A percentile compares a stretch with the other conserved stretches of the same genome.
phyloP scores from a whole-genome alignment of 495 filamentous ascomycete species.

The Mycothermus thermophilus region DNA sequence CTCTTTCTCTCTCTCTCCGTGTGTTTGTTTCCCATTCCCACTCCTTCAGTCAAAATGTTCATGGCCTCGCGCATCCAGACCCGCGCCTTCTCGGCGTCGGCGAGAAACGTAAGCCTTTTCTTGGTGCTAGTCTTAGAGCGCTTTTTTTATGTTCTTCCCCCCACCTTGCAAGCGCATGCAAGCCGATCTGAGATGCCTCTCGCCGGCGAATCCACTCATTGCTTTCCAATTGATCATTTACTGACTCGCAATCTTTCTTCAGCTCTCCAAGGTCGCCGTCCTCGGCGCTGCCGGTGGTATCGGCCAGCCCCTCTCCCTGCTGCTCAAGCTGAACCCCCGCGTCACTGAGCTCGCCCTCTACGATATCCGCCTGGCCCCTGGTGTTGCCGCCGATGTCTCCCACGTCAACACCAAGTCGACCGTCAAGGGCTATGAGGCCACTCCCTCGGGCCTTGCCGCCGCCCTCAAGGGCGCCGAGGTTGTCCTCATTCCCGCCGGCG shows the following conservation, averaged over 20 bases:
- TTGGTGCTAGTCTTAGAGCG: no score
- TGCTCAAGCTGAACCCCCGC: constrained; percentile 94
- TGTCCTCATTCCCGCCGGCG: constrained; percentile 94
- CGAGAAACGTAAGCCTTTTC: constrained; percentile 55
- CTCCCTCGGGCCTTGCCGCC: constrained; percentile 55
- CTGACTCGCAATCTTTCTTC: no score
- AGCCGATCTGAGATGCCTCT: no score
- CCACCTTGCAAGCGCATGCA: no score
- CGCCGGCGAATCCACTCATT: no score
- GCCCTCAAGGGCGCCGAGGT: constrained; percentile 78
- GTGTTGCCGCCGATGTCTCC: constrained; percentile 93
- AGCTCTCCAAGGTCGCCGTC: constrained; percentile 95
- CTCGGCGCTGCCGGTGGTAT: constrained; percentile 95
- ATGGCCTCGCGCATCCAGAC: constrained; percentile 66
- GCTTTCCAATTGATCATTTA: not conserved
- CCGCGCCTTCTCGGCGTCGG: constrained; percentile 87
- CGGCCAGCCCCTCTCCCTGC: constrained; percentile 91
- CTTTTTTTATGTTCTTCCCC: no score
- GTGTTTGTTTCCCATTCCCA: not conserved
- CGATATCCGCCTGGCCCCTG: constrained; percentile 89
- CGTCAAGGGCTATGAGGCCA: constrained; percentile 78
- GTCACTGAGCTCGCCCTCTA: constrained; percentile 87
- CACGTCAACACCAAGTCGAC: constrained; percentile 98
- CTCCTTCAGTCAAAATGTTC: constrained; percentile 49
- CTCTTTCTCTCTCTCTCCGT: constrained; percentile 7